Evolutionary conservation across 2,329 filamentous ascomycete genomes (phyloP), one percentile per base, ranked within the genome.

Genomic region (Leptodontidium sp.): DNA sequence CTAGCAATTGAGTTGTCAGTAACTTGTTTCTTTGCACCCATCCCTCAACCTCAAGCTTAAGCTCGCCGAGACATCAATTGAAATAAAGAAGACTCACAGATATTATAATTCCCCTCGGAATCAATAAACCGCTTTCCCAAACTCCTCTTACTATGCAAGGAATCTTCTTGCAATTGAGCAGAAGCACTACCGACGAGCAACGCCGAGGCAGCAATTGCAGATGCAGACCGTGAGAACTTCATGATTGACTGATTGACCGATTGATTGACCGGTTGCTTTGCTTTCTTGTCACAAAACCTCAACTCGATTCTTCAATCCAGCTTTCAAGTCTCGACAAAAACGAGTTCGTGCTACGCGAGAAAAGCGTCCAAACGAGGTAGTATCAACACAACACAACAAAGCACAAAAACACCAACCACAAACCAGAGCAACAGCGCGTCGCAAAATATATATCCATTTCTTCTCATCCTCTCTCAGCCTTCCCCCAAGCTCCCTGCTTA

Each of bases 71-170:
- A 47, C 3, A 17, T 17, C 8, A 21, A 35, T n/a, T 35, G 21
- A 53, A 38, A 47, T 11, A 21, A 26, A 8, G 21, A 40, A 43
- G n/a, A 61, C 72, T 63, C 50, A 72, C 70, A 86, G 67, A 88
- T 84, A 75, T 87, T 87, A 76, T 83, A 87, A 72, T 87, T 82
- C 45, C 84, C 85, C 4, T 81, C 75, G 29, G 78, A 77, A 72
- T 86, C 82, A 58, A 85, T 78, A 69, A 82, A 84, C 43, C 86
- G 84, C 80, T 86, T 87, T 50, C 76, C 73, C 50, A 85, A 72
- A 45, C 68, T 69, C 43, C 82, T 82, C 71, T 80, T 80, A 77
- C 84, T 87, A 74, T 83, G 81, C 32, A 88, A 79, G 14, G 81
- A 81, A 74, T 87, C 85, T 65, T 84, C 82, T 5, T 17, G n/a